A percentile compares a stretch with the other conserved stretches of the same genome.
Conservation (phyloP, 441 rosid genomes). For the Metrosideros polymorpha region DNA sequence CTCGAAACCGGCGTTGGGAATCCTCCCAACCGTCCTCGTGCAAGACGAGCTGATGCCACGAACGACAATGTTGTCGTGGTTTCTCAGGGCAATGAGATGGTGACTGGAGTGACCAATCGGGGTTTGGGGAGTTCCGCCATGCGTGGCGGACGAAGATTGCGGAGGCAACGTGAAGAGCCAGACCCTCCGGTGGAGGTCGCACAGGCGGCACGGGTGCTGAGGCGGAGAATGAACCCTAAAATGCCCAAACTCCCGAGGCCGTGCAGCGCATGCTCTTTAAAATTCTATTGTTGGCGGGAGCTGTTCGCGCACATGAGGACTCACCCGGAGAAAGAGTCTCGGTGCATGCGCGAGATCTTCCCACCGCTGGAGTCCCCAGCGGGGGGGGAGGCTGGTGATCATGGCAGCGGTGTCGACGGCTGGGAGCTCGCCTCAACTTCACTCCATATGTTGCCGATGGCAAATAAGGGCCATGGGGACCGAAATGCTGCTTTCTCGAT, state of each 20-base stretch:
- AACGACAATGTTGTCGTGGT: neutral
- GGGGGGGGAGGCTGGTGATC: neutral
- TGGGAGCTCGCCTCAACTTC: neutral
- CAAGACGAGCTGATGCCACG: neutral
- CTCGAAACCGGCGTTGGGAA: neutral
- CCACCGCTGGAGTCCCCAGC: neutral
- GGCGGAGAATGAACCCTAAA: neutral
- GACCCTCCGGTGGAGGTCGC: neutral
- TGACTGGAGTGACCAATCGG: neutral
- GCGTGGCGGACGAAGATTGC: neutral
- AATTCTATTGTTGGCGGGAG: constrained; percentile 19
- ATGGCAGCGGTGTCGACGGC: neutral
- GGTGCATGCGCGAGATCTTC: neutral
- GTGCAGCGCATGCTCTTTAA: constrained; percentile 12
- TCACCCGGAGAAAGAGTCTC: constrained; percentile 6
- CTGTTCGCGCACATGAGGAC: constrained; percentile 24
- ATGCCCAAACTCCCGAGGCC: constrained; percentile 14
- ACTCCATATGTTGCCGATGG: neutral
- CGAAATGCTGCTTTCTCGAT: neutral
- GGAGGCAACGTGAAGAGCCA: neutral
- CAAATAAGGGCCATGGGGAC: neutral
- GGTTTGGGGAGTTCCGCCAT: neutral
- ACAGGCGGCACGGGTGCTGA: neutral
- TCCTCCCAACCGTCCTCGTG: neutral
- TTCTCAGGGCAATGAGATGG: neutral